Base-by-base conservation (phyloP, 2,329 filamentous ascomycete species). In the Bipolaris oryzae region DNA sequence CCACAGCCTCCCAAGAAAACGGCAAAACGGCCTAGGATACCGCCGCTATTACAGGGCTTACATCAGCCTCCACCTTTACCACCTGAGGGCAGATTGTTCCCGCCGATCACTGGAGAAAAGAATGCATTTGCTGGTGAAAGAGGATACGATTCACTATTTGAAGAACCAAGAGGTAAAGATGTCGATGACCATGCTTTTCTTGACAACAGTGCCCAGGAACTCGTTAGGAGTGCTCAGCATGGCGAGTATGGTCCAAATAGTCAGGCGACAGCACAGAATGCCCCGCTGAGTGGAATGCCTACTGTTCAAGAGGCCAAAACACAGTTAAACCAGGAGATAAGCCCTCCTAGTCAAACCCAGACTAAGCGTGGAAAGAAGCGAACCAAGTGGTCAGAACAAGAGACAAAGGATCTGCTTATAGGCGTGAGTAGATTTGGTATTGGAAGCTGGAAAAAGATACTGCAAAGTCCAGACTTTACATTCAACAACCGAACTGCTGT, bases 381-480 rank as follows among this genome's bases (percentile, higher is more conserved):
- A 43, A 85, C 83, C 52, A 83, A 81, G 59, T 89, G 86, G 86
- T 83, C 82, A 1, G 82, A 87, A n/a, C 77, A 85, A 60, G 86
- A 89, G 70, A 88, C 85, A 0, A 78, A 77, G 25, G 78, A 83
- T 60, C 70, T 89, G 23, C 75, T 88, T 11, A 77, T 80, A 54
- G 86, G 86, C 0, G 86, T 87, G 7, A 79, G 82, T 35, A 82
- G 80, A 59, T 87, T 84, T 64, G 86, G 86, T 1, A 84, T 87
- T 57, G 86, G 86, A 3, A 86, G 81, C 60, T 89, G 86, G 86
- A 88, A 85, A 53, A 82, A 82, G 61, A 88, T 89, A 16, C 69
- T 87, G 23, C 77, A 83, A 3, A 82, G 84, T 61, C 71, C 81
- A 15, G 83, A 86, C 33, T 83, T 85, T 55, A 76, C 75, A 3